Conservation (phyloP, 208 protist species). For the Wallacemonas sp. region DNA sequence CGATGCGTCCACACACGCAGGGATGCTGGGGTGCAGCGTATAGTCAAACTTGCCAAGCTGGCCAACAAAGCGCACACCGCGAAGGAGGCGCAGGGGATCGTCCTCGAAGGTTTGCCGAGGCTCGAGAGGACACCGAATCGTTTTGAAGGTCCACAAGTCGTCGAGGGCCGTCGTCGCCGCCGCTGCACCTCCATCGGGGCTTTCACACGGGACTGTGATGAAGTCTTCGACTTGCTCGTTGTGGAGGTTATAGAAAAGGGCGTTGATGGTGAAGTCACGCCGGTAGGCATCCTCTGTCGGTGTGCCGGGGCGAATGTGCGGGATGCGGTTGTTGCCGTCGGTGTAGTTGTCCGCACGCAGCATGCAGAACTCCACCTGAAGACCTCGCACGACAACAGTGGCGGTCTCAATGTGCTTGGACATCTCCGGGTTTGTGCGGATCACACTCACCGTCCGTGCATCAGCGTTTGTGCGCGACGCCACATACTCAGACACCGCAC, state of each 20-base stretch:
- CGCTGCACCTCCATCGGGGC: background rate
- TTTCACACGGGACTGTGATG: background rate
- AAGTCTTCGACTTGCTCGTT: conserved; percentile 94
- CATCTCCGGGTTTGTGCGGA: conserved; percentile 95
- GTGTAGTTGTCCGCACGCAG: conserved; percentile 94
- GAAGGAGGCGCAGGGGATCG: conserved; percentile 94
- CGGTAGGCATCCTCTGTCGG: conserved; percentile 94
- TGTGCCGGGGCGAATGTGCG: conserved; percentile 73
- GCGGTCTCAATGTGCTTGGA: conserved; percentile 99
- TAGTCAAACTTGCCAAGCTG: conserved; percentile 88
- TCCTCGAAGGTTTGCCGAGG: conserved; percentile 86
- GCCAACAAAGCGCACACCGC: conserved; percentile 91
- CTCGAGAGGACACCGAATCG: conserved; percentile 91
- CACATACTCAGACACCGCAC: conserved; percentile 77
- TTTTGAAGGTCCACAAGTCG: conserved; percentile 70
- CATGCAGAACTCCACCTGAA: conserved; percentile 96
- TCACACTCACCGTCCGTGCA: conserved; percentile 87
- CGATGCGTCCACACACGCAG: conserved; percentile 39
- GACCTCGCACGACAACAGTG: conserved; percentile 85
- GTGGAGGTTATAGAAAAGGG: conserved; percentile 99
- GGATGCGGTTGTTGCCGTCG: conserved; percentile 86
- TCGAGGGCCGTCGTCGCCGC: conserved; percentile 74
- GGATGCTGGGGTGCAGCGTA: conserved; percentile 58
- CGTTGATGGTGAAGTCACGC: conserved; percentile 99
- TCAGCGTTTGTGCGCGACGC: conserved; percentile 25